Percentiles rank a stretch among this genome's conserved stretches.
Conservation (phyloP, 352 stramenopile genomes). For the Phytophthora hibernalis region DNA sequence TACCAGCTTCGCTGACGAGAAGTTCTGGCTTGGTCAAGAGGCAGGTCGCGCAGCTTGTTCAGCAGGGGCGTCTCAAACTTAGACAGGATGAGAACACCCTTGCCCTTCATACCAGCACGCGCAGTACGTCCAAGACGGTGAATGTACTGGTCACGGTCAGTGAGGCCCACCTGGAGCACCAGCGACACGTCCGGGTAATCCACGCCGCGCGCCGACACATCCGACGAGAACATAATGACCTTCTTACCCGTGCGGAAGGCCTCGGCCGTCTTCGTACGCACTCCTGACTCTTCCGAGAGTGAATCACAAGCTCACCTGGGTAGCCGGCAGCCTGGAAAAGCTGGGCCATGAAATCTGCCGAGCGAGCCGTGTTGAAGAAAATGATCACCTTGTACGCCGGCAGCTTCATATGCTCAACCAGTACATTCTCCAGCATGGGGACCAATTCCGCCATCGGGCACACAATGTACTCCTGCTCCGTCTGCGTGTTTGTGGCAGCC, state of each 20-base stretch:
- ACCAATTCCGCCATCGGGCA: conserved; percentile 78
- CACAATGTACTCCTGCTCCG: conserved; percentile 87
- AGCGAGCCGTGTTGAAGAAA: conserved; percentile 93
- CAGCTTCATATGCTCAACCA: conserved; percentile 79
- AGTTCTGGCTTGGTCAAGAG: conserved; percentile 45
- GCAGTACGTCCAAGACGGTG: conserved; percentile 95
- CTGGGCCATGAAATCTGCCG: conserved; percentile 90
- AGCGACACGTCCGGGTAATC: conserved; percentile 96
- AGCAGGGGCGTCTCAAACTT: conserved; percentile 86
- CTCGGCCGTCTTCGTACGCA: conserved; percentile 88
- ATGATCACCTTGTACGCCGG: conserved; percentile 95
- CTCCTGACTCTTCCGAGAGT: conserved; percentile 95
- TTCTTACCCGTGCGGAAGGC: conserved; percentile 89
- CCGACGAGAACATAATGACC: conserved; percentile 94
- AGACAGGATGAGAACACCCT: conserved; percentile 83
- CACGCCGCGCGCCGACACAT: conserved; percentile 94
- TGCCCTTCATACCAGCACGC: conserved; percentile 86
- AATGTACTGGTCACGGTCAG: conserved; percentile 94
- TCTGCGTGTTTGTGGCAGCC: conserved; percentile 90
- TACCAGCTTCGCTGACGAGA: conserved; percentile 23
- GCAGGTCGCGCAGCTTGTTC: conserved; percentile 74
- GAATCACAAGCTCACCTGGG: conserved; percentile 92
- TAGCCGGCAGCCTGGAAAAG: conserved; percentile 86
- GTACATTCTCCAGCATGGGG: conserved; percentile 64
- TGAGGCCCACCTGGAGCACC: conserved; percentile 87